Percentiles rank a stretch among this genome's conserved stretches.
phyloP scores from a whole-genome alignment of 129 eudicot species.

The Pulicaria dysenterica region DNA sequence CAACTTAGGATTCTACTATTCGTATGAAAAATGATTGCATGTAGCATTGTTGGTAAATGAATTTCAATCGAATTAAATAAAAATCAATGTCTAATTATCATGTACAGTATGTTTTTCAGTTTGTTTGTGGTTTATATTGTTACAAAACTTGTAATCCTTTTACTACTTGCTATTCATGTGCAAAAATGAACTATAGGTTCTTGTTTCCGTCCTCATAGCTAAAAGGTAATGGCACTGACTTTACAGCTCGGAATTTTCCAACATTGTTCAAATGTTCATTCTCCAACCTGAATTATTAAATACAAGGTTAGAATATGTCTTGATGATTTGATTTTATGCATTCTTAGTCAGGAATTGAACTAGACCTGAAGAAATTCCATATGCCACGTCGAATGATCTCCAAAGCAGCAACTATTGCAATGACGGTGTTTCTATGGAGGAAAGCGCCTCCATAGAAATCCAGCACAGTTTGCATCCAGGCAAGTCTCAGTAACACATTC shows the following conservation, averaged over 20 bases:
- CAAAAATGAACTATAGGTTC: conserved; percentile 19
- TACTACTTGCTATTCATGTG: conserved; percentile 1
- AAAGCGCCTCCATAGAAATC: conserved; percentile 47
- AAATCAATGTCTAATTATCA: too few relatives aligned
- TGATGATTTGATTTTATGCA: not conserved
- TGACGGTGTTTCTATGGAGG: conserved; percentile 52
- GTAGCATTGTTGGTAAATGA: too few relatives aligned
- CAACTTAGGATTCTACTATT: too few relatives aligned
- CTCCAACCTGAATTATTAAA: conserved; percentile 46
- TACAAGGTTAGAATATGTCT: not conserved
- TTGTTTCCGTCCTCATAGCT: conserved; percentile 47
- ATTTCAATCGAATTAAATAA: too few relatives aligned
- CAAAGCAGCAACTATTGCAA: conserved; percentile 59
- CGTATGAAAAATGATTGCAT: too few relatives aligned
- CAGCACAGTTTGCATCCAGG: conserved; percentile 71
- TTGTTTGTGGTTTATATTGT: not conserved
- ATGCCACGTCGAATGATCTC: conserved; percentile 76
- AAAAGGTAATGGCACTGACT: conserved; percentile 66
- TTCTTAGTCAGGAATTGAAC: not conserved
- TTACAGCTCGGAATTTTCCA: conserved; percentile 62
- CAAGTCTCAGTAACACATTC: conserved; percentile 67
- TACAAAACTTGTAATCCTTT: conserved; percentile 23
- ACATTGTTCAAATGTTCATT: conserved; percentile 74
- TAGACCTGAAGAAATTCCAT: conserved; percentile 80
- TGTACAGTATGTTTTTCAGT: not conserved